These are phyloP conservation scores for Quercus ilex DNA, from an alignment of 306 rosid genomes.

Conservation along the genomic window DNA sequence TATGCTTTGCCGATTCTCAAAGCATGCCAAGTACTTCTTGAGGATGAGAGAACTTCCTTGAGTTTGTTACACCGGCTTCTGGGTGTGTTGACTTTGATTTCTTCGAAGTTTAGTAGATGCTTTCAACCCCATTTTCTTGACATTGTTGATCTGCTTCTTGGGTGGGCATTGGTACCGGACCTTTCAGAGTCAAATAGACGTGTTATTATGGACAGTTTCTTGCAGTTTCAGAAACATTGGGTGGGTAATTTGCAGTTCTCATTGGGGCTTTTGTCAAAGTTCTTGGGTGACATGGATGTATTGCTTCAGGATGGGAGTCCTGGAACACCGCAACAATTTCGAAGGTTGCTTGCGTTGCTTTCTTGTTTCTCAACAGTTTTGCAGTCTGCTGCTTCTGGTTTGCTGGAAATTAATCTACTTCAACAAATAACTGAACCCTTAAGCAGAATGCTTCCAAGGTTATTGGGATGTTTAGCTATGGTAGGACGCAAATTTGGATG, in stretches of 20 bases:
- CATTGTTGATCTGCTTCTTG: slow-evolving; percentile 76
- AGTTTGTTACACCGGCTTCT: slow-evolving; percentile 56
- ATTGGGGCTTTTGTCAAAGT: slow-evolving; percentile 70
- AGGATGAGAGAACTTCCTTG: slow-evolving; percentile 93
- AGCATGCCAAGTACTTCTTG: slow-evolving; percentile 83
- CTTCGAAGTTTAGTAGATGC: slow-evolving; percentile 66
- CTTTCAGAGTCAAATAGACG: slow-evolving; percentile 60
- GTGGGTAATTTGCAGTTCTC: slow-evolving; percentile 82
- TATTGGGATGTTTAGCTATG: slow-evolving; percentile 74
- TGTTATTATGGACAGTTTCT: slow-evolving; percentile 76
- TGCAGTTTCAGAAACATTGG: slow-evolving; percentile 96
- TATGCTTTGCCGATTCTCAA: slow-evolving; percentile 75
- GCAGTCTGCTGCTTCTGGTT: slow-evolving; percentile 88
- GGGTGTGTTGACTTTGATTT: slow-evolving; percentile 71
- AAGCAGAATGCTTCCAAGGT: slow-evolving; percentile 57
- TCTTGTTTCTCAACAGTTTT: slow-evolving; percentile 80
- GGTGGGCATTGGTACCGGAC: slow-evolving; percentile 87
- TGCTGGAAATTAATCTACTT: slow-evolving; percentile 78
- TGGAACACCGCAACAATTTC: slow-evolving; percentile 77
- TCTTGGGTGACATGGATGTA: slow-evolving; percentile 93
- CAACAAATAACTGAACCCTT: slow-evolving; percentile 83
- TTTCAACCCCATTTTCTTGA: slow-evolving; percentile 88
- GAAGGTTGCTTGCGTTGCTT: slow-evolving; percentile 71
- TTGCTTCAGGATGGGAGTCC: slow-evolving; percentile 82
- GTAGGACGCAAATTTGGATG: slow-evolving; percentile 90